Conservation (phyloP, 2,329 filamentous ascomycete species). For the Dactylellina parvicollis region DNA sequence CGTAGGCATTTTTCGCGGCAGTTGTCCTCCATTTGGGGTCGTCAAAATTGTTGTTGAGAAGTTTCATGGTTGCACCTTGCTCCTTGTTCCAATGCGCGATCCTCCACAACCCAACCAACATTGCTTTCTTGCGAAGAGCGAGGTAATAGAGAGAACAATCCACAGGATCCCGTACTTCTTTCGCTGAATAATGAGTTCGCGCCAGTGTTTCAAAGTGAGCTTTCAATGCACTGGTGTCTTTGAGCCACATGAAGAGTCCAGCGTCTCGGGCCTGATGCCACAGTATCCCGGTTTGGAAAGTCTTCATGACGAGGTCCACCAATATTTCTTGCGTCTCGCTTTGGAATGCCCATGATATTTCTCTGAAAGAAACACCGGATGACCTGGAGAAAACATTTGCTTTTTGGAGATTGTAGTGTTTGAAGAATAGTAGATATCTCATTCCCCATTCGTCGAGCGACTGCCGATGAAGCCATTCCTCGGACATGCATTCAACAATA, state of each 20-base stretch:
- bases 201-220: constrained; percentile 88
- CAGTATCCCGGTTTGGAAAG: constrained; percentile 79
- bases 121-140: constrained; percentile 86
- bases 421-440: constrained; percentile 86
- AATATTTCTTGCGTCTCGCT: constrained; percentile 89
- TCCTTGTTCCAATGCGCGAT: constrained; percentile 92
- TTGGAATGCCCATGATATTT: constrained; percentile 87
- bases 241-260: constrained; percentile 95
- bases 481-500: constrained; percentile 83
- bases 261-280: constrained; percentile 88
- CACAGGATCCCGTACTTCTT: constrained; percentile 85
- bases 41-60: constrained; percentile 90
- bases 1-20: constrained; percentile 95
- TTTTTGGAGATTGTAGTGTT: constrained; percentile 79
- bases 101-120: constrained; percentile 90
- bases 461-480: constrained; percentile 84
- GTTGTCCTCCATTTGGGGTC: constrained; percentile 87
- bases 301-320: constrained; percentile 79
- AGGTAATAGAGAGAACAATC: constrained; percentile 93
- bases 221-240: constrained; percentile 79
- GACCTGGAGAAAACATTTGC: constrained; percentile 69
- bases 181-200: constrained; percentile 89
- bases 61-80: constrained; percentile 78
- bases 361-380: constrained; percentile 76
- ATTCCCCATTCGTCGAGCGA: constrained; percentile 92